Percentiles rank a stretch among this genome's conserved stretches.
Evolutionary conservation across 164 flowering plant genomes (phyloP).

Genomic region (Vitis labrusca): DNA sequence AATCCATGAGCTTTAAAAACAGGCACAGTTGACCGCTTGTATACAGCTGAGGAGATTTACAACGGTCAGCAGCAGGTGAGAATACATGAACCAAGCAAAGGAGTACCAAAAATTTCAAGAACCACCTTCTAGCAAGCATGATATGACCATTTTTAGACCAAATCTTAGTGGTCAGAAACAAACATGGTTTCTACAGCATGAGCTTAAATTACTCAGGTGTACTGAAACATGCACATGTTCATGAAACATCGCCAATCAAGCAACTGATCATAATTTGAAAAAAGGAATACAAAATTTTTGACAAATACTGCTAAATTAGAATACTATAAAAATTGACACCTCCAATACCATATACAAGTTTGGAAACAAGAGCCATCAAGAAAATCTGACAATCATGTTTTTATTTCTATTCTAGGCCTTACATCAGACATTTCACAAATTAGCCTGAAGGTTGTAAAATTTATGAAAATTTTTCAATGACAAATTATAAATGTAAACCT

Average conservation of each 20-base stretch:
- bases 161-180: background rate
- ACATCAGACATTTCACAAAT: too few relatives aligned
- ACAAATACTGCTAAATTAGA: background rate
- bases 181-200: background rate
- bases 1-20: constrained; percentile 88
- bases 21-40: constrained; percentile 90
- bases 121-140: background rate
- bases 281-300: too few relatives aligned
- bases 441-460: background rate
- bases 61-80: constrained; percentile 18
- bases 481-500: background rate
- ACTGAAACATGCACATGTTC: background rate
- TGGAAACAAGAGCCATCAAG: too few relatives aligned
- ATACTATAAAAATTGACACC: background rate
- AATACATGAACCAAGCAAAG: constrained; percentile 1
- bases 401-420: too few relatives aligned
- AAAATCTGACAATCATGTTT: too few relatives aligned
- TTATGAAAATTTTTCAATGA: background rate
- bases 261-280: background rate
- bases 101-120: background rate
- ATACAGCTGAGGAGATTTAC: constrained; percentile 46
- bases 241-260: background rate
- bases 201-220: background rate
- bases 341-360: too few relatives aligned
- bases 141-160: background rate